These are phyloP conservation scores for Podosphaera fusca DNA, from an alignment of 2,329 filamentous ascomycete genomes.

Conservation along the genomic window DNA sequence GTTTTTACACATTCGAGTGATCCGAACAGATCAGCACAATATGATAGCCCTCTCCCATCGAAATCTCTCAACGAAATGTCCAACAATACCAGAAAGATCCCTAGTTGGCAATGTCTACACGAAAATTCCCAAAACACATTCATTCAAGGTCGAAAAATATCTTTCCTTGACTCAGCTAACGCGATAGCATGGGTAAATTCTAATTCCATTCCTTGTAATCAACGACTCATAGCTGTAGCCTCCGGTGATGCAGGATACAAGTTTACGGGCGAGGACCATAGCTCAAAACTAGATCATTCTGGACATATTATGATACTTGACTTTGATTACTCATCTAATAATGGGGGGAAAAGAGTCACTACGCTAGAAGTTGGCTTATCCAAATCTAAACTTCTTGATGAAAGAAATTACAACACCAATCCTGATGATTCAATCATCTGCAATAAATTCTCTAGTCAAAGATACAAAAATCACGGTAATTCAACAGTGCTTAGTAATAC, in stretches of 20 bases:
- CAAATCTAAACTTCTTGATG: slow-evolving; percentile 45
- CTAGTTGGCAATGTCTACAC: slow-evolving; percentile 46
- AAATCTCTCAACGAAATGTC: slow-evolving; percentile 8
- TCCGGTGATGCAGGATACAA: slow-evolving; percentile 39
- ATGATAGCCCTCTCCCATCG: slow-evolving; percentile 15
- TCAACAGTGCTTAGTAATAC: no score
- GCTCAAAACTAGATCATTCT: slow-evolving; percentile 54
- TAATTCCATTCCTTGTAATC: slow-evolving; percentile 25
- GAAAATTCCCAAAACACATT: slow-evolving; percentile 49
- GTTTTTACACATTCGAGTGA: slow-evolving; percentile 8
- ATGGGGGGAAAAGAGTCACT: slow-evolving; percentile 33
- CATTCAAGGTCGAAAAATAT: slow-evolving; percentile 41
- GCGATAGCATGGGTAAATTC: slow-evolving; percentile 49
- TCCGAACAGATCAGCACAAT: slow-evolving; percentile 6
- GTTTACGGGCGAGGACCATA: slow-evolving; percentile 39
- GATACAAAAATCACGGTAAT: background rate
- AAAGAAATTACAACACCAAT: slow-evolving; percentile 51
- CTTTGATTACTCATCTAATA: slow-evolving; percentile 37
- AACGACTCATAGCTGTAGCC: slow-evolving; percentile 46
- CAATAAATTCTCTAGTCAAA: background rate
- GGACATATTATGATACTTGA: slow-evolving; percentile 51
- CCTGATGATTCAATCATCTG: slow-evolving; percentile 24
- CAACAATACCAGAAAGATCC: slow-evolving; percentile 20
- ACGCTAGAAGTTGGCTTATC: slow-evolving; percentile 53
- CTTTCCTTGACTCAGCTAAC: slow-evolving; percentile 40